Percentiles rank a stretch among this genome's conserved stretches.
Evolutionary conservation across 306 rosid genomes (phyloP).

Genomic region (Arachis hypogaea): DNA sequence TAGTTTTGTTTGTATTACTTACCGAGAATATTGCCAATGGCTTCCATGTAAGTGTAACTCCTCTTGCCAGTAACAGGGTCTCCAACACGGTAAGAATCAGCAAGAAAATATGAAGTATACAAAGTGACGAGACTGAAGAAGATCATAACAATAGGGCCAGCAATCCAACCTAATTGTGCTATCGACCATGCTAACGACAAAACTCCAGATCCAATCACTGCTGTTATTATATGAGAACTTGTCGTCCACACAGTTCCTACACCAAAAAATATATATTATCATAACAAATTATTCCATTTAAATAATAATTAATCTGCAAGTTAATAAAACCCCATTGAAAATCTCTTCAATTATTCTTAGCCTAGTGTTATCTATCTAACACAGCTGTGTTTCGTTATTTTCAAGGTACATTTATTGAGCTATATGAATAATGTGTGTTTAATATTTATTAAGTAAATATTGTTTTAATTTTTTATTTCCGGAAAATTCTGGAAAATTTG

Average conservation of each 20-base stretch:
- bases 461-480: no score
- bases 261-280: no score
- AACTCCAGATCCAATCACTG: slow-evolving; percentile 69
- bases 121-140: slow-evolving; percentile 46
- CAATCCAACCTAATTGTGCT: slow-evolving; percentile 65
- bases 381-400: no score
- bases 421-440: no score
- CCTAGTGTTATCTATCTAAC: no score
- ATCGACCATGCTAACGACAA: slow-evolving; percentile 66
- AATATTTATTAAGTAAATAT: no score
- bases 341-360: no score
- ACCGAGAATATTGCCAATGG: slow-evolving; percentile 60
- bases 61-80: slow-evolving; percentile 47
- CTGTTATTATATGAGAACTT: slow-evolving; percentile 64
- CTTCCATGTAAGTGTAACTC: slow-evolving; percentile 55
- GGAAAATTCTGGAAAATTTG: no score
- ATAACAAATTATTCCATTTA: no score
- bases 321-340: no score
- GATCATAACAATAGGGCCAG: slow-evolving; percentile 50
- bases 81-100: slow-evolving; percentile 55
- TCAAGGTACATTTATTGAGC: no score
- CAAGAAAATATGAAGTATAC: slow-evolving; percentile 48
- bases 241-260: slow-evolving; percentile 63
- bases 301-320: no score
- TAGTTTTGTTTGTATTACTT: not conserved